phyloP scores from a whole-genome alignment of 1,139 yeast genomes.

The Wickerhamomyces sp. region DNA sequence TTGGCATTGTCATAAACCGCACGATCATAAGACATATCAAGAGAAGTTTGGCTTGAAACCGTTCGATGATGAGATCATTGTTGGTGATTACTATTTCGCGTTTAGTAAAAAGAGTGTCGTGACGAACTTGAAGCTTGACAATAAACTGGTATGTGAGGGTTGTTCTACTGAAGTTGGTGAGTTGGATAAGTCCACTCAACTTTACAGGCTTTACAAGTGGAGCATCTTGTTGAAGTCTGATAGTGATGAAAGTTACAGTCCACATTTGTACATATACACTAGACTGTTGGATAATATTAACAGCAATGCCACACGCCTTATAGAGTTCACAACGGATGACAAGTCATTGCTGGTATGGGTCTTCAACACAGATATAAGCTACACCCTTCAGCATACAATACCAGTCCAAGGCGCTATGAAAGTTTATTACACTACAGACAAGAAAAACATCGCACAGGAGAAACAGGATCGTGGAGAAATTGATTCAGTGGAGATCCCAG shows the following conservation, averaged over 20 bases:
- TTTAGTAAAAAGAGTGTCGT: constrained; percentile 28
- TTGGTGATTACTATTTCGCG: constrained; percentile 57
- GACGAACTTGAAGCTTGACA: constrained; percentile 2
- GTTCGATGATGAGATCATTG: constrained; percentile 35
- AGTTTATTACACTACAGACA: constrained; percentile 32
- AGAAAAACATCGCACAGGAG: constrained; percentile 20
- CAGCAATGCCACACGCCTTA: constrained; percentile 40
- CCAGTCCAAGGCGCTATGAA: constrained; percentile 32
- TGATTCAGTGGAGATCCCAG: constrained; percentile 33
- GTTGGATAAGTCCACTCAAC: constrained; percentile 22
- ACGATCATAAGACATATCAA: constrained; percentile 15
- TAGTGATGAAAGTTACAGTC: constrained; percentile 24
- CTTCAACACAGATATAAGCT: constrained; percentile 43
- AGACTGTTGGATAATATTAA: constrained; percentile 41
- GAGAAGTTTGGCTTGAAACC: constrained; percentile 38
- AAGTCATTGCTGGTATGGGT: constrained; percentile 44
- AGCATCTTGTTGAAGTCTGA: constrained; percentile 32
- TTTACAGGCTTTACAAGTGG: constrained; percentile 58
- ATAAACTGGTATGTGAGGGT: constrained; percentile 24
- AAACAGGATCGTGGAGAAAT: constrained; percentile 31
- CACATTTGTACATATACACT: constrained; percentile 35
- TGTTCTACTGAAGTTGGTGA: constrained; percentile 36
- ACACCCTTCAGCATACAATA: constrained; percentile 23
- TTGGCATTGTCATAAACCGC: constrained; percentile 97
- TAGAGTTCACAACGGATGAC: constrained; percentile 26